These are phyloP conservation scores for Volvox carteri DNA, from an alignment of 163 green algal genomes.

Conservation along the genomic window DNA sequence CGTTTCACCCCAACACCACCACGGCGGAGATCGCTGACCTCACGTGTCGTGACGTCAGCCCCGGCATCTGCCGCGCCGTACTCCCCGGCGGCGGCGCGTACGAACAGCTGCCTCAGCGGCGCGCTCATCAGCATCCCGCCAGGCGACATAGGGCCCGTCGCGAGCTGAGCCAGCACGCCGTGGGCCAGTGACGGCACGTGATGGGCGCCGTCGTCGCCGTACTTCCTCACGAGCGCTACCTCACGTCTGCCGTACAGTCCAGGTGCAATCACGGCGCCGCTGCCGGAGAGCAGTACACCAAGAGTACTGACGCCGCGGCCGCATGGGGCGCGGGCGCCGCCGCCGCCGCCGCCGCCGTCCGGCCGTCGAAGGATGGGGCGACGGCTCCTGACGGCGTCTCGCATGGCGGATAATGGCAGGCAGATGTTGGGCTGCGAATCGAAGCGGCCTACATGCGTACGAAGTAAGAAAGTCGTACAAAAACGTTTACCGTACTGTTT, in stretches of 20 bases:
- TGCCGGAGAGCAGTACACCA: background rate
- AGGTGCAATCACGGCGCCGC: background rate
- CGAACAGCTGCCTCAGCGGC: slow-evolving; percentile 5
- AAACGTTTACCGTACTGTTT: too few relatives aligned
- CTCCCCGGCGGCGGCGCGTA: background rate
- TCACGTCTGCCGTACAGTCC: background rate
- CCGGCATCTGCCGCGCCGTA: background rate
- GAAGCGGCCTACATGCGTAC: background rate
- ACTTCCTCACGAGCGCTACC: background rate
- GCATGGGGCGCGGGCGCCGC: background rate
- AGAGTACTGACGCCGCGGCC: background rate
- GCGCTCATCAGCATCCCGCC: background rate
- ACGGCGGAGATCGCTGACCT: too few relatives aligned
- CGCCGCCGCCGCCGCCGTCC: background rate
- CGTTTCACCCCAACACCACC: too few relatives aligned
- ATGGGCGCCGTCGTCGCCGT: background rate
- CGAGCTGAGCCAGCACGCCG: background rate
- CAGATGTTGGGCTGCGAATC: background rate
- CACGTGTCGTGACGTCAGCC: background rate
- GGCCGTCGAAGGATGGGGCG: background rate
- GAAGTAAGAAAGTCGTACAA: background rate
- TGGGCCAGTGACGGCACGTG: background rate
- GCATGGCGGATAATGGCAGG: slow-evolving; percentile 4
- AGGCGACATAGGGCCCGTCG: background rate
- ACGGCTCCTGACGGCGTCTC: background rate